These are phyloP conservation scores for Lactarius hatsudake DNA, from an alignment of 768 basidiomycete species.

Conservation along the genomic window DNA sequence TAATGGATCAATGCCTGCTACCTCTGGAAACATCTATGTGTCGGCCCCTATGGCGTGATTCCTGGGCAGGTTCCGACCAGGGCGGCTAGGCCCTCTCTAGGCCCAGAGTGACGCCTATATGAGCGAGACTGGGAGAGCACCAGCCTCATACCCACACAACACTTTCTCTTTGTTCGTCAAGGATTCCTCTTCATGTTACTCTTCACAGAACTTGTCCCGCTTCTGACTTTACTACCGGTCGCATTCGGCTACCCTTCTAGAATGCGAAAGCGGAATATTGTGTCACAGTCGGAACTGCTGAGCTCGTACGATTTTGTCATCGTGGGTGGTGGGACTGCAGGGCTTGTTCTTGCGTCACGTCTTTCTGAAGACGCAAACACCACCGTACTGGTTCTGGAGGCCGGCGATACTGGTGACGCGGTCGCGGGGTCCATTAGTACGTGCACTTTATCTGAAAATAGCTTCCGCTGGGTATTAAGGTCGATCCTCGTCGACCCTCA, in stretches of 20 bases:
- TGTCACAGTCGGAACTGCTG: constrained; percentile 40
- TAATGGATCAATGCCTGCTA: background rate
- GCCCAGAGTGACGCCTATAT: background rate
- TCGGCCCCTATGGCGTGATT: background rate
- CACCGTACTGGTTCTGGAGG: constrained; percentile 45
- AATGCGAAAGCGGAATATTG: constrained; percentile 38
- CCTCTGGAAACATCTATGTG: background rate
- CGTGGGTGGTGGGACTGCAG: constrained; percentile 47
- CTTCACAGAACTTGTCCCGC: background rate
- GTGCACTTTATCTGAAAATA: constrained; percentile 22
- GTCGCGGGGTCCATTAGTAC: constrained; percentile 37
- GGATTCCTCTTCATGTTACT: background rate
- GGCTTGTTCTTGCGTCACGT: constrained; percentile 46
- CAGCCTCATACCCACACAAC: background rate
- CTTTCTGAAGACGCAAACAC: constrained; percentile 45
- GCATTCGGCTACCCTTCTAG: constrained; percentile 2
- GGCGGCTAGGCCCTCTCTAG: background rate
- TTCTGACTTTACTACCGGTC: background rate
- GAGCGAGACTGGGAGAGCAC: background rate
- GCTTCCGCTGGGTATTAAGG: background rate
- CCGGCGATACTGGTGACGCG: constrained; percentile 45
- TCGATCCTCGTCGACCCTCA: constrained; percentile 28
- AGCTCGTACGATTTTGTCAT: constrained; percentile 54
- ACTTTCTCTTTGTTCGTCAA: background rate
- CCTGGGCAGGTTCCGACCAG: background rate